Evolutionary conservation across 352 stramenopile genomes (phyloP), one percentile per base, ranked within the genome.

Genomic region (Nothophytophthora sp.): DNA sequence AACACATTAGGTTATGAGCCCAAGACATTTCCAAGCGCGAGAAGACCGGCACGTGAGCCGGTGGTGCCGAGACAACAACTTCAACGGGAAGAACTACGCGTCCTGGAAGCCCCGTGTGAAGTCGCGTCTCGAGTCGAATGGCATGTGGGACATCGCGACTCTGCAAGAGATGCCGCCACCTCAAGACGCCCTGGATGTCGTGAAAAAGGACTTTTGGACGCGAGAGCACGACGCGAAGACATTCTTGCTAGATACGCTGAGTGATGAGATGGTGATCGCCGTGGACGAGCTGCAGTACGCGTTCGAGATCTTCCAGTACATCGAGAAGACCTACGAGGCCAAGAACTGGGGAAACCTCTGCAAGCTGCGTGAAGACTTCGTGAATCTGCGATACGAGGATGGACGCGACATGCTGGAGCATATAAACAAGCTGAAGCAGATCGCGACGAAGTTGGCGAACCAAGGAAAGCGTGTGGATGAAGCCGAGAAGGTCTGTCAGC

Each of bases 291-390:
- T 52, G 27, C 35, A 20, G 6, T 51, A 42, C 15, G 27, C 27
- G 1, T 53, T 47, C 25, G 34, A 60, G 13, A 35, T 48, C 11
- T 53, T 60, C 11, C 8, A 59, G 15, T 34, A 59, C 22, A 10
- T 51, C 7, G 40, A 51, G 33, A 34, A 44, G 29, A 51, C 41
- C 13, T 59, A 59, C 10, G 40, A 59, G 30, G 19, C 38, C 25
- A 22, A 23, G 19, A 60, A 54, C 22, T 53, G 42, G 43, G 51
- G 42, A 15, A 54, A 48, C 13, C 18, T 54, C 33, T 43, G 38
- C 10, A 35, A 41, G 2, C 34, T 52, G 27, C 34, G 41, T 7
- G 50, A 52, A 2, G 28, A 51, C 9, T 46, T 52, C 29, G 41
- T 59, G 2, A 0, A 0, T 0, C 22, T 60, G 0, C 47, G 48